These are phyloP conservation scores for Hanseniaspora nectarophila DNA, from an alignment of 805 yeast species.

Conservation along the genomic window DNA sequence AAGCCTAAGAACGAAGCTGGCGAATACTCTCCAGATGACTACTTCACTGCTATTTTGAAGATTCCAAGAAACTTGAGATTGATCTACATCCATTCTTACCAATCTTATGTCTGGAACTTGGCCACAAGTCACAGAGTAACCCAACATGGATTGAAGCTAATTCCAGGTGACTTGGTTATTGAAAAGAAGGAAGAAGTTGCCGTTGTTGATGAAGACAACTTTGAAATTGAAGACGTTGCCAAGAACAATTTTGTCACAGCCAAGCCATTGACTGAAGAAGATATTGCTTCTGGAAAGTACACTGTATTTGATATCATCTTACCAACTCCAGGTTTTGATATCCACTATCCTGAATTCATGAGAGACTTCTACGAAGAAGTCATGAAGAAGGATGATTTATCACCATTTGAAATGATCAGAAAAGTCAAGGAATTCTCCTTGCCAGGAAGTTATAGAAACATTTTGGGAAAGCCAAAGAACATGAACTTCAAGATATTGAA, in stretches of 20 bases:
- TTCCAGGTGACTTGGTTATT: conserved; percentile 71
- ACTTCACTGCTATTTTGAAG: conserved; percentile 68
- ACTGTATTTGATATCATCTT: conserved; percentile 73
- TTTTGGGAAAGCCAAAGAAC: conserved; percentile 54
- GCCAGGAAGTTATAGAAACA: conserved; percentile 75
- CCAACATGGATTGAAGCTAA: conserved; percentile 54
- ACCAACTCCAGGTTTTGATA: conserved; percentile 95
- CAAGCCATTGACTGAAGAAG: conserved; percentile 62
- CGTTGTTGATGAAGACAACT: conserved; percentile 38
- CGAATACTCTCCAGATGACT: conserved; percentile 41
- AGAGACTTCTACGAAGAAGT: conserved; percentile 50
- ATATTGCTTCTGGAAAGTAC: conserved; percentile 44
- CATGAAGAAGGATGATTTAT: conserved; percentile 72
- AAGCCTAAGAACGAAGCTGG: conserved; percentile 37
- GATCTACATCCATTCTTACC: conserved; percentile 97
- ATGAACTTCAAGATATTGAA: conserved; percentile 51
- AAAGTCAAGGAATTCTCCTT: conserved; percentile 79
- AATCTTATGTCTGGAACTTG: conserved; percentile 86
- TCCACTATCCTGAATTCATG: conserved; percentile 63
- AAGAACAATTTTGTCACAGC: conserved; percentile 51
- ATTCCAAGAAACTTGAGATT: conserved; percentile 85
- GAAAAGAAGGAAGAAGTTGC: conserved; percentile 22
- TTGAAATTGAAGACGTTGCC: conserved; percentile 59
- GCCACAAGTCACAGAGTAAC: conserved; percentile 69
- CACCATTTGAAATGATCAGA: conserved; percentile 76